Base-by-base conservation (phyloP, 1,284 basidiomycete species). In the Thecaphora frezii region DNA sequence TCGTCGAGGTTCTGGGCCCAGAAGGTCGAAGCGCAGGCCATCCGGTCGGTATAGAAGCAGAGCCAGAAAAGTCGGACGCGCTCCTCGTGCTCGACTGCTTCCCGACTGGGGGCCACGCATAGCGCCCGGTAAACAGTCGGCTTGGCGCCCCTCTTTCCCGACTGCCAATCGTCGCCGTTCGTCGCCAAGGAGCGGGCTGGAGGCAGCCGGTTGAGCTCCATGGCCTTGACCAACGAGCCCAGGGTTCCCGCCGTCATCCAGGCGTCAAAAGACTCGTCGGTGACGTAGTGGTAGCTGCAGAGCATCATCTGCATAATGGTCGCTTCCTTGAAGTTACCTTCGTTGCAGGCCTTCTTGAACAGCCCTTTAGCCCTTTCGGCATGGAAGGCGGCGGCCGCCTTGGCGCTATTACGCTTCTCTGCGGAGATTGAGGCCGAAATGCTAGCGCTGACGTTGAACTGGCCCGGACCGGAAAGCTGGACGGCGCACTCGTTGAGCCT, bases 1-100 rank as follows among this genome's bases (percentile, higher is more conserved):
- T 71, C 69, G 36, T 66, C 61, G 28, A 71, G 51, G 49, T 57
- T 66, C 23, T 48, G 48, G 16, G 69, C 62, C 69, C 69, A 71
- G 38, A 63, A 53, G 9, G 65, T 65, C 4, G 66, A 65, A n/a
- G 69, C 56, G 43, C 61, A 61, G 13, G 65, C 69, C 13, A 57
- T 60, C 23, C 62, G 57, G 25, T 71, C 69, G 52, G 53, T 61
- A 54, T 64, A 67, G 51, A 57, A 63, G 43, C 54, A 59, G 46
- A 59, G 57, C 65, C 65, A 67, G 46, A 67, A 67, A 26, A 67
- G 60, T 12, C 65, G 65, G 22, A 67, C 33, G 39, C 65, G 56
- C 40, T 67, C 56, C 40, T 67, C 65, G 46, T 67, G 65, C 49
- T 67, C 65, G 22, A 67, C 46, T 2, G 54, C 54, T 1, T 48